Evolutionary conservation across 2,329 filamentous ascomycete genomes (phyloP).

Genomic region (Fusarium haematococcum): DNA sequence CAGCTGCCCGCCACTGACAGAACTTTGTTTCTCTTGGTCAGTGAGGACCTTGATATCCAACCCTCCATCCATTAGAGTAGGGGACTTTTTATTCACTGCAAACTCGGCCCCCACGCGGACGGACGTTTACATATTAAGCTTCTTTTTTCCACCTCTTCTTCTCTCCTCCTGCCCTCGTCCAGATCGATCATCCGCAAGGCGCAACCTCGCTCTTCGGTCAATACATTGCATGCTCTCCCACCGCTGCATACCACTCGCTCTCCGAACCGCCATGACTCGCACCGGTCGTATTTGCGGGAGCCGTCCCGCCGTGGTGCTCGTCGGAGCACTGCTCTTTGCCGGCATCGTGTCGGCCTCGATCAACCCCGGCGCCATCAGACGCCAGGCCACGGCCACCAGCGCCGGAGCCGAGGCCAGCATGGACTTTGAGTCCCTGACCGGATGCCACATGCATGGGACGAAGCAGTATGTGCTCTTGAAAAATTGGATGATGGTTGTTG

Average conservation of each 20-base stretch:
- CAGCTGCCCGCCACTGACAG: constrained; percentile 15
- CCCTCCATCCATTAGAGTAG: not conserved
- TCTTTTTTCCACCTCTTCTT: not conserved
- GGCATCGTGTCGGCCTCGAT: constrained; percentile 37
- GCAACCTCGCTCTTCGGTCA: not conserved
- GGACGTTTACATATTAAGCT: constrained; percentile 11
- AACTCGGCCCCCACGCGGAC: not conserved
- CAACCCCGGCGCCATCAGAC: constrained; percentile 25
- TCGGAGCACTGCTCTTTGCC: constrained; percentile 24
- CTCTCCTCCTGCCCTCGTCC: not conserved
- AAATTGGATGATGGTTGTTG: not conserved
- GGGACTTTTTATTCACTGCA: not conserved
- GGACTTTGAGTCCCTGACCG: constrained; percentile 38
- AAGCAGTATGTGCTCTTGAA: constrained; percentile 17
- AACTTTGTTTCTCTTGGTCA: constrained; percentile 1
- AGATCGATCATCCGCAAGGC: not conserved
- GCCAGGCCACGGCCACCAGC: constrained; percentile 25
- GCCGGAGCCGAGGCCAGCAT: not conserved
- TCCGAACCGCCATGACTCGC: constrained; percentile 28
- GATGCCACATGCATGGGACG: constrained; percentile 37
- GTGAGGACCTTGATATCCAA: constrained; percentile 37
- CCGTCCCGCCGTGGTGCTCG: constrained; percentile 18
- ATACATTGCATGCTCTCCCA: constrained; percentile 2
- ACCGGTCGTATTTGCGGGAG: constrained; percentile 19
- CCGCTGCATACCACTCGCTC: not conserved